These are phyloP conservation scores for Macrophomina tecta DNA, from an alignment of 2,329 filamentous ascomycete genomes.

Conservation along the genomic window DNA sequence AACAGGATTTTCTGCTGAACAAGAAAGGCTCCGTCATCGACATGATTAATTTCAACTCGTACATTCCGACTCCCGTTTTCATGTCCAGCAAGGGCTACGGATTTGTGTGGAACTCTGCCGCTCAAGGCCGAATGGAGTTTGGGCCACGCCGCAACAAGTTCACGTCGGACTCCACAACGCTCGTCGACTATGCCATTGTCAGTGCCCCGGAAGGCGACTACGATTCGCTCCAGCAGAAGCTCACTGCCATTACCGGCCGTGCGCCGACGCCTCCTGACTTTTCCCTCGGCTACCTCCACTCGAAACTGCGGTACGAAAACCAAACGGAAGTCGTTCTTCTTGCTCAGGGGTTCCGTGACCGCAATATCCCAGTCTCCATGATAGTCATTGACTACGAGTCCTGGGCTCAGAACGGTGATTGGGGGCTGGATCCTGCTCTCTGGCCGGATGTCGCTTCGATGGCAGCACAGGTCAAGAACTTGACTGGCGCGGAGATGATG, in stretches of 20 bases:
- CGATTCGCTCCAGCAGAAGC: conserved; percentile 36
- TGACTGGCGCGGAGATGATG: conserved; percentile 44
- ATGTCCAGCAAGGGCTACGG: conserved; percentile 40
- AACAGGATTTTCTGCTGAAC: conserved; percentile 41
- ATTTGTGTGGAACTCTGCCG: conserved; percentile 41
- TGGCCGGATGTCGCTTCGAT: conserved; percentile 40
- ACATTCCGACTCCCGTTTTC: conserved; percentile 40
- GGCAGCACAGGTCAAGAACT: conserved; percentile 37
- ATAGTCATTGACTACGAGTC: conserved; percentile 42
- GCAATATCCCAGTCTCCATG: conserved; percentile 39
- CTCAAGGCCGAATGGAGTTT: conserved; percentile 40
- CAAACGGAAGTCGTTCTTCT: conserved; percentile 39
- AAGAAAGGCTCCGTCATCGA: conserved; percentile 41
- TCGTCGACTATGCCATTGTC: conserved; percentile 41
- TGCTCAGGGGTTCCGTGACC: conserved; percentile 38
- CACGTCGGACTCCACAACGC: conserved; percentile 36
- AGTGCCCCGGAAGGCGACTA: conserved; percentile 39
- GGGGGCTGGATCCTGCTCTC: conserved; percentile 37
- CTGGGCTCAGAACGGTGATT: conserved; percentile 42
- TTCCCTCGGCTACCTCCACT: conserved; percentile 40
- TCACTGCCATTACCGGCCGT: conserved; percentile 38
- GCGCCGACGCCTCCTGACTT: conserved; percentile 39
- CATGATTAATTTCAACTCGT: conserved; percentile 41
- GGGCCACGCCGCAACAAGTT: conserved; percentile 37
- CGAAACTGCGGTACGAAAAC: conserved; percentile 42